Percentiles rank a stretch among this genome's conserved stretches.
phyloP scores from a whole-genome alignment of 78 protist genomes.

The Anaeramoeba flamelloides region DNA sequence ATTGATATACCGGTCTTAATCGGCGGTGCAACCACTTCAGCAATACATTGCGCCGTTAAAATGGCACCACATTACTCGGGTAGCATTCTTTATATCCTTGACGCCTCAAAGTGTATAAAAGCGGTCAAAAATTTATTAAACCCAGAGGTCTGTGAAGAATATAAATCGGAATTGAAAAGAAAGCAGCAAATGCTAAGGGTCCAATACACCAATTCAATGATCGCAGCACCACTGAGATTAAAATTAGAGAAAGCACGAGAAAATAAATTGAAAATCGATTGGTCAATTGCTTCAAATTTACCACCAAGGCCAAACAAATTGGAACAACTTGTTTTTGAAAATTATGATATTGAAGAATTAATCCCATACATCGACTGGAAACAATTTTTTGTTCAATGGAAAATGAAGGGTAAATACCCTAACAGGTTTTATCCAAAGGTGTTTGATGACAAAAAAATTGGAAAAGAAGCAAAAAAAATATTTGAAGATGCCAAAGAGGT shows the following conservation, averaged over 20 bases:
- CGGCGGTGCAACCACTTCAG: conserved; percentile 96
- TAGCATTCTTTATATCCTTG: conserved; percentile 72
- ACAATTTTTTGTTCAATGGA: conserved; percentile 60
- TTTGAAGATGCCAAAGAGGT: conserved; percentile 70
- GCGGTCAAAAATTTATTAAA: background rate
- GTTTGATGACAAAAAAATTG: conserved; percentile 76
- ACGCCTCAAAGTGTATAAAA: conserved; percentile 74
- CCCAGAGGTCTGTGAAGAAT: background rate
- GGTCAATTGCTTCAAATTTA: conserved; percentile 13
- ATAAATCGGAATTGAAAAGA: background rate
- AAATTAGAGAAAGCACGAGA: conserved; percentile 48
- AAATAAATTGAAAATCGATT: conserved; percentile 26
- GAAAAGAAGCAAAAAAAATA: conserved; percentile 67
- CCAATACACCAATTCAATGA: conserved; percentile 34
- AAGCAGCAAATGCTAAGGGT: background rate
- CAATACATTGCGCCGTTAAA: conserved; percentile 93
- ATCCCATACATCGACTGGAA: conserved; percentile 86
- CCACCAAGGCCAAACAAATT: conserved; percentile 20
- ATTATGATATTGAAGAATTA: conserved; percentile 48
- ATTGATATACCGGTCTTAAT: conserved; percentile 42
- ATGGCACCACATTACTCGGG: conserved; percentile 57
- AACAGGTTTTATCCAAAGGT: conserved; percentile 87
- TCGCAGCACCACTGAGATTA: background rate
- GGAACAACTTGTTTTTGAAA: conserved; percentile 19
- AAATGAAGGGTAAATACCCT: conserved; percentile 85